These are phyloP conservation scores for Colletotrichum sp. DNA, from an alignment of 2,329 filamentous ascomycete species.

Conservation along the genomic window DNA sequence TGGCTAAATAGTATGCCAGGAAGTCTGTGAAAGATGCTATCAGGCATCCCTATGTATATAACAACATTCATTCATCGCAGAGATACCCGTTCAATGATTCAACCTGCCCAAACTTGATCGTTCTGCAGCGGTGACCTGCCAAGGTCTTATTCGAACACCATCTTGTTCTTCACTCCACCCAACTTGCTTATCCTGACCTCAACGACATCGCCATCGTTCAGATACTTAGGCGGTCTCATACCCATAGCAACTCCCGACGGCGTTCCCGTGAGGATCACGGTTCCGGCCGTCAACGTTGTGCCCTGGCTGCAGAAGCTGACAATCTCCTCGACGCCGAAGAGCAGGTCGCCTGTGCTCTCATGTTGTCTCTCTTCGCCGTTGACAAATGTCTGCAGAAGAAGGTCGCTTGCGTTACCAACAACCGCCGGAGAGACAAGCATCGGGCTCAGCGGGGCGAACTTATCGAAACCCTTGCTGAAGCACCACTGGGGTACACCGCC, in stretches of 20 bases:
- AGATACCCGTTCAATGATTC: neutral
- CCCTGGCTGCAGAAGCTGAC: slow-evolving; percentile 51
- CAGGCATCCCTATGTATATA: neutral
- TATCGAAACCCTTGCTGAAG: slow-evolving; percentile 60
- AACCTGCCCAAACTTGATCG: neutral
- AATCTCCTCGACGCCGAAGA: slow-evolving; percentile 52
- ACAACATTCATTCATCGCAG: neutral
- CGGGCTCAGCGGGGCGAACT: slow-evolving; percentile 59
- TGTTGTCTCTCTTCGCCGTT: slow-evolving; percentile 57
- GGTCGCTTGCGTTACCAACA: slow-evolving; percentile 30
- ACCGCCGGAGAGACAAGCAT: slow-evolving; percentile 38
- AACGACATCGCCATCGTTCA: slow-evolving; percentile 47
- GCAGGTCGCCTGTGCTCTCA: slow-evolving; percentile 50
- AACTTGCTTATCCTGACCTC: slow-evolving; percentile 44
- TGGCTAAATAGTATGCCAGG: slow-evolving; percentile 38
- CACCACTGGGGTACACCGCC: slow-evolving; percentile 54
- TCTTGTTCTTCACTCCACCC: slow-evolving; percentile 38
- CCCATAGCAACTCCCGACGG: slow-evolving; percentile 52
- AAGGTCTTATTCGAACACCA: slow-evolving; percentile 36
- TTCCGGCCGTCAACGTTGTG: slow-evolving; percentile 55
- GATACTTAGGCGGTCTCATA: slow-evolving; percentile 44
- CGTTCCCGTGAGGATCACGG: slow-evolving; percentile 56
- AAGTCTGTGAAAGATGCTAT: slow-evolving; percentile 28
- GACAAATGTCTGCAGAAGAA: slow-evolving; percentile 42
- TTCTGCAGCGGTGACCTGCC: neutral